Evolutionary conservation across 495 filamentous ascomycete genomes (phyloP), one percentile per base, ranked within the genome.

Genomic region (Neurospora cerealis): DNA sequence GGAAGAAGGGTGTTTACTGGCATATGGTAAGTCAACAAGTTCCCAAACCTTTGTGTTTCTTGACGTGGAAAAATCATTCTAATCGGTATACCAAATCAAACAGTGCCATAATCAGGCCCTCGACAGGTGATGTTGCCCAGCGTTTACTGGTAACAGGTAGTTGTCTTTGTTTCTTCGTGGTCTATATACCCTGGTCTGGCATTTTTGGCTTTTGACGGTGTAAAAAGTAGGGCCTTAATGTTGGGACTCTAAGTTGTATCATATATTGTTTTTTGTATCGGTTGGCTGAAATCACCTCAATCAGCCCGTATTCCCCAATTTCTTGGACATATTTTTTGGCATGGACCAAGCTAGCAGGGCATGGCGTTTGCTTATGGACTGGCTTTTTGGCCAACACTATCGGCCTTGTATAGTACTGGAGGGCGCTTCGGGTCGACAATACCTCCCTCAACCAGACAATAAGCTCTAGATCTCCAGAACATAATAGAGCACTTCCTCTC

Each of bases 1-100:
- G 74, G 76, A 73, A 80, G 75, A 82, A 79, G 71, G 86, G 86
- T 6, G 81, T 85, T 28, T 89, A 89, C 54, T 83, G 79, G 78
- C 76, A 82, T 44, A 83, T 83, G 81, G 82, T 83, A 62, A 74
- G 82, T 78, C 42, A 34, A 17, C 17, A 32, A 62, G 13, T 2
- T 24, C 19, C 19, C 38, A 3, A 9, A 8, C 38, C 19, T 38
- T 8, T 62, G 4, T 28, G 24, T 39, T 71, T 46, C 19, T 44
- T 38, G 24, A 69, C n/a, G 24, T 37, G 10, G 8, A 1, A 46
- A 3, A 3, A 69, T 77, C 69, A 40, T 75, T 11, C 69, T 60
- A 19, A 19, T 10, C n/a, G 24, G 11, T 77, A 39, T 73, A 76
- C 34, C 77, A 76, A 13, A 21, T 37, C 15, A 42, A 40, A 74